Evolutionary conservation across 2,329 filamentous ascomycete genomes (phyloP).

Genomic region (Neopestalotiopsis sp.): DNA sequence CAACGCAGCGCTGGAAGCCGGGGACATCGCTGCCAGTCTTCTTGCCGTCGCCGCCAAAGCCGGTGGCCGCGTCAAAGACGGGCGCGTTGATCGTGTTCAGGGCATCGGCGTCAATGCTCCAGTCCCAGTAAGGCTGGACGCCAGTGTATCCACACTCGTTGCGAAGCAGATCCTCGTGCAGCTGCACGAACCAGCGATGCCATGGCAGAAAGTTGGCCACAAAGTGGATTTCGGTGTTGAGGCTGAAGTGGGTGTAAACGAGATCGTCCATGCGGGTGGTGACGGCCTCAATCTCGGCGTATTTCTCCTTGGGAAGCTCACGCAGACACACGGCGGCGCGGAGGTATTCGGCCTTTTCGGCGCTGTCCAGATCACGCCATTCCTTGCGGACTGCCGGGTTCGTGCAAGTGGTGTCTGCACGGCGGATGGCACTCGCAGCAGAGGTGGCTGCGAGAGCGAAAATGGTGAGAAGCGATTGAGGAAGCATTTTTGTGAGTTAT

Average conservation of each 20-base stretch:
- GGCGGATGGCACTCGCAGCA: slow-evolving; percentile 9
- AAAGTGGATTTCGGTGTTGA: slow-evolving; percentile 34
- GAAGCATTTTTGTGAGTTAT: slow-evolving; percentile 7
- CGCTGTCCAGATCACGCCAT: slow-evolving; percentile 1
- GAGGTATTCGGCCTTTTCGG: slow-evolving; percentile 29
- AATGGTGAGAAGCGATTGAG: slow-evolving; percentile 6
- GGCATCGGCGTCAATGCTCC: slow-evolving; percentile 36
- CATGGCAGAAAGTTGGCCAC: slow-evolving; percentile 41
- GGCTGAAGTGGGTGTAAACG: slow-evolving; percentile 35
- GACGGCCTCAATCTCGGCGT: slow-evolving; percentile 25
- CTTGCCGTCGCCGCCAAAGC: slow-evolving; percentile 38
- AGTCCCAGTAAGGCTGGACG: slow-evolving; percentile 40
- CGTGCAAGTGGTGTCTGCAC: slow-evolving; percentile 21
- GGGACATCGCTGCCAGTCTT: slow-evolving; percentile 25
- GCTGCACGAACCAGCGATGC: slow-evolving; percentile 39
- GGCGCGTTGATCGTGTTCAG: slow-evolving; percentile 30
- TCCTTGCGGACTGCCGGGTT: slow-evolving; percentile 13
- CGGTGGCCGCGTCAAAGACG: slow-evolving; percentile 34
- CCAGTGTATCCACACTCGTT: slow-evolving; percentile 36
- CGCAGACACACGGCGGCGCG: slow-evolving; percentile 35
- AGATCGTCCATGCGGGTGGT: slow-evolving; percentile 39
- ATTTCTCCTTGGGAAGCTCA: slow-evolving; percentile 7
- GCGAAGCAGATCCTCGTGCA: slow-evolving; percentile 37
- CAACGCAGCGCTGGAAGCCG: slow-evolving; percentile 39
- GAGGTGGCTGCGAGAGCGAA: slow-evolving; percentile 4